Conservation (phyloP, 495 filamentous ascomycete species). For the Immersiella caudata region DNA sequence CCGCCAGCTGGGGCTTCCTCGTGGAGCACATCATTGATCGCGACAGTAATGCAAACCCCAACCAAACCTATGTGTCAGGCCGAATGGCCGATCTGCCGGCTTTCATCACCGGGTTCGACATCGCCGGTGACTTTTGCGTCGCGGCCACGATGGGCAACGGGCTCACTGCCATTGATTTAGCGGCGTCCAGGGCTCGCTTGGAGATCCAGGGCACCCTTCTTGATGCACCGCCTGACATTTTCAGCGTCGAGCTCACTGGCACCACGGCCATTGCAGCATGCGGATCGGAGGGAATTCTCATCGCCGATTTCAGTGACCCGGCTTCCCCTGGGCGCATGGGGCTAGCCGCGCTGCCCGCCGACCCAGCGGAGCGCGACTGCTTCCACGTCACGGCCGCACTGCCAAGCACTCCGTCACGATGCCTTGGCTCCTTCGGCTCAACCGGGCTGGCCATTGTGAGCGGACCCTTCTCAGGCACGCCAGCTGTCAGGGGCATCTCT, state of each 20-base stretch:
- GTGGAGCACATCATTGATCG: background rate
- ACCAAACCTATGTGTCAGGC: background rate
- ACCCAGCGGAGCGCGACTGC: background rate
- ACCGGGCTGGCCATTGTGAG: background rate
- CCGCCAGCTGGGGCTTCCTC: background rate
- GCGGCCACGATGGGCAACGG: background rate
- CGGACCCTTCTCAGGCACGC: background rate
- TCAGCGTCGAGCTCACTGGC: background rate
- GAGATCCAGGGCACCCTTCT: background rate
- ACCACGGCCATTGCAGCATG: background rate
- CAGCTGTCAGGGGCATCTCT: background rate
- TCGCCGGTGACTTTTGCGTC: background rate
- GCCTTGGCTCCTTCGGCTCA: background rate
- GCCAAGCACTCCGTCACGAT: background rate
- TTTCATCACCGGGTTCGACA: background rate
- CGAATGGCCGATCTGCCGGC: background rate
- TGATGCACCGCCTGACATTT: background rate
- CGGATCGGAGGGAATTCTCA: background rate
- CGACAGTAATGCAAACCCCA: background rate
- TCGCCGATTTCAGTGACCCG: background rate
- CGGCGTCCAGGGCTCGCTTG: background rate
- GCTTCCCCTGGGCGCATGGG: background rate
- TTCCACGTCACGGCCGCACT: background rate
- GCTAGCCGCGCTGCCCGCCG: background rate
- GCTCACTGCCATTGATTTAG: background rate